Conservation (phyloP, 305 asterid genomes). For the Fraxinus platypoda region DNA sequence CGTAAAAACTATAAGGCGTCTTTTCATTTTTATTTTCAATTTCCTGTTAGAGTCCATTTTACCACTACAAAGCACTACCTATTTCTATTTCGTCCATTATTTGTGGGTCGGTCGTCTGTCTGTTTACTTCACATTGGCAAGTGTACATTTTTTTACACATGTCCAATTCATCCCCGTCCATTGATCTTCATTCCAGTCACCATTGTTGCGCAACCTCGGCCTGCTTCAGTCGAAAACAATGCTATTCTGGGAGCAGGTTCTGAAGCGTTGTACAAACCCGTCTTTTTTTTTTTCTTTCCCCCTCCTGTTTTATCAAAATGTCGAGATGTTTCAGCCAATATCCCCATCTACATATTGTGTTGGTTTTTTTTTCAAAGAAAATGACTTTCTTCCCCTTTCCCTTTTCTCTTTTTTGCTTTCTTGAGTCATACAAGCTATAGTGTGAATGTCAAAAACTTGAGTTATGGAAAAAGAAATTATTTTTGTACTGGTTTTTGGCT, state of each 20-base stretch:
- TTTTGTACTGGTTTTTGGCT: neutral
- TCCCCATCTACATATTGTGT: slow-evolving; percentile 14
- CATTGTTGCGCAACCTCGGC: slow-evolving; percentile 74
- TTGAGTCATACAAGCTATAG: slow-evolving; percentile 27
- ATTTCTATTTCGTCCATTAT: slow-evolving; percentile 35
- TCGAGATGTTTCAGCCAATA: neutral
- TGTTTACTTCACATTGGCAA: slow-evolving; percentile 41
- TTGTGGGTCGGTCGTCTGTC: slow-evolving; percentile 25
- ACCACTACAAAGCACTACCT: slow-evolving; percentile 22
- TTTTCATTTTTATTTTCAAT: neutral
- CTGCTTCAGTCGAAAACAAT: slow-evolving; percentile 44
- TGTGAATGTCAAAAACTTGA: slow-evolving; percentile 33
- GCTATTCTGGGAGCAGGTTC: slow-evolving; percentile 49
- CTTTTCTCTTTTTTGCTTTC: slow-evolving; percentile 1
- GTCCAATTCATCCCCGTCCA: slow-evolving; percentile 32
- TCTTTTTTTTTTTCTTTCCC: neutral
- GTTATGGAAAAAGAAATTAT: slow-evolving; percentile 18
- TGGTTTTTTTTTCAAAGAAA: slow-evolving; percentile 30
- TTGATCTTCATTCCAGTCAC: slow-evolving; percentile 18
- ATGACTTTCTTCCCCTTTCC: slow-evolving; percentile 11
- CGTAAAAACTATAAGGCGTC: slow-evolving; percentile 16
- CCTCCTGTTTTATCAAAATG: neutral
- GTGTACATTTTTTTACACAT: slow-evolving; percentile 67
- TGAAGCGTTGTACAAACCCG: slow-evolving; percentile 66
- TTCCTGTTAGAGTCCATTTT: slow-evolving; percentile 17